phyloP scores from a whole-genome alignment of 768 basidiomycete species.

The Tylopilus intermedius region DNA sequence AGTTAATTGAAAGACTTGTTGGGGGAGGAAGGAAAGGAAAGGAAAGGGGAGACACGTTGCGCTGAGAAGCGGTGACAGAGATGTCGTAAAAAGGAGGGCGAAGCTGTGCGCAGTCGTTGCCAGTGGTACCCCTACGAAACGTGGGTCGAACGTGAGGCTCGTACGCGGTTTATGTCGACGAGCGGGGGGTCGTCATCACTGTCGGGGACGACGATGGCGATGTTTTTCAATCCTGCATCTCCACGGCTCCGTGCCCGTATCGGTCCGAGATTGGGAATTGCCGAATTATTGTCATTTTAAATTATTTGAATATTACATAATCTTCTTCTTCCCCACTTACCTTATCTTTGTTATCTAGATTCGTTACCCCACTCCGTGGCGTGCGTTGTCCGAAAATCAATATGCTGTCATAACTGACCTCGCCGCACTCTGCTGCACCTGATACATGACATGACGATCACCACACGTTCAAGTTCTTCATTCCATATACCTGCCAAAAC shows the following conservation, averaged over 20 bases:
- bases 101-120: constrained; percentile 16
- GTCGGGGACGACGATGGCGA: constrained; percentile 7
- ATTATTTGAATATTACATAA: constrained; percentile 9
- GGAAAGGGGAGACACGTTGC: constrained; percentile 15
- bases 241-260: constrained; percentile 21
- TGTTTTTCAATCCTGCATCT: constrained; percentile 11
- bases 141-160: constrained; percentile 26
- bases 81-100: constrained; percentile 23
- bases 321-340: constrained; percentile 18
- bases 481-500: neutral
- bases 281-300: constrained; percentile 3
- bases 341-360: neutral
- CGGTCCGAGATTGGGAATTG: constrained; percentile 23
- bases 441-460: constrained; percentile 1
- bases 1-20: constrained; percentile 21
- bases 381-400: constrained; percentile 9
- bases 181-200: neutral
- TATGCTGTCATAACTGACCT: constrained; percentile 1
- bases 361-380: neutral
- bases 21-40: constrained; percentile 2
- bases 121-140: constrained; percentile 18
- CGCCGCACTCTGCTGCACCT: neutral
- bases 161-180: neutral
- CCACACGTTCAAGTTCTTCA: constrained; percentile 3
- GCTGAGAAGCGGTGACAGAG: constrained; percentile 18